Evolutionary conservation across 768 basidiomycete genomes (phyloP).

Genomic region (Agrocybe praecox): DNA sequence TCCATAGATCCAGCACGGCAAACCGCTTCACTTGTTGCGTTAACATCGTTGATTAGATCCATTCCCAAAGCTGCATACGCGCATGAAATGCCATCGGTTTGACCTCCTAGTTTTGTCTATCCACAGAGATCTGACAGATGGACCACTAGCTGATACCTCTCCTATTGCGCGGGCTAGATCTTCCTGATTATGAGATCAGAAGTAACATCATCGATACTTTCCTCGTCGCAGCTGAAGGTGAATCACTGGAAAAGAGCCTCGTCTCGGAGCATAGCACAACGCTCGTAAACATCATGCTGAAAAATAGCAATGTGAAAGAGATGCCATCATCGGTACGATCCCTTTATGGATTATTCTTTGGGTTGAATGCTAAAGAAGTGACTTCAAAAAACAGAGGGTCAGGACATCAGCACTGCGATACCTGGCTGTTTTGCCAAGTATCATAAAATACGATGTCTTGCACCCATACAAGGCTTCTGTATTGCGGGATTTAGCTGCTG

Average conservation of each 20-base stretch:
- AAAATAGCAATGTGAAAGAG: conserved; percentile 51
- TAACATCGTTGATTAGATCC: conserved; percentile 78
- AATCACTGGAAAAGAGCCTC: conserved; percentile 45
- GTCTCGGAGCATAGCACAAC: conserved; percentile 73
- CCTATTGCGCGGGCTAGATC: conserved; percentile 79
- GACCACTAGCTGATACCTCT: conserved; percentile 78
- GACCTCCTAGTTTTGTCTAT: conserved; percentile 16
- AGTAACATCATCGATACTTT: conserved; percentile 82
- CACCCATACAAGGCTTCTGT: conserved; percentile 79
- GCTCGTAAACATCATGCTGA: conserved; percentile 73
- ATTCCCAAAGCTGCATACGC: conserved; percentile 77
- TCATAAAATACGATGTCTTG: conserved; percentile 81
- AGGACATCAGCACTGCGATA: conserved; percentile 76
- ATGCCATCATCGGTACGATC: conserved; percentile 58
- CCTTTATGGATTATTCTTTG: background rate
- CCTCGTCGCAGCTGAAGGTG: conserved; percentile 65
- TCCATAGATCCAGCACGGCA: conserved; percentile 52
- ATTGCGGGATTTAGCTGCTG: conserved; percentile 71
- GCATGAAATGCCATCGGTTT: conserved; percentile 64
- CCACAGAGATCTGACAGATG: too few species aligned
- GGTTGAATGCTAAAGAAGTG: background rate
- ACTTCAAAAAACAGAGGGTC: conserved; percentile 55
- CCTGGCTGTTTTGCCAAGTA: conserved; percentile 70
- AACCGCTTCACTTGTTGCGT: conserved; percentile 77
- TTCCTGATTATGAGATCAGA: conserved; percentile 74